Percentiles rank a stretch among this genome's conserved stretches.
phyloP scores from a whole-genome alignment of 805 yeast species.

The Candida gorgasii region DNA sequence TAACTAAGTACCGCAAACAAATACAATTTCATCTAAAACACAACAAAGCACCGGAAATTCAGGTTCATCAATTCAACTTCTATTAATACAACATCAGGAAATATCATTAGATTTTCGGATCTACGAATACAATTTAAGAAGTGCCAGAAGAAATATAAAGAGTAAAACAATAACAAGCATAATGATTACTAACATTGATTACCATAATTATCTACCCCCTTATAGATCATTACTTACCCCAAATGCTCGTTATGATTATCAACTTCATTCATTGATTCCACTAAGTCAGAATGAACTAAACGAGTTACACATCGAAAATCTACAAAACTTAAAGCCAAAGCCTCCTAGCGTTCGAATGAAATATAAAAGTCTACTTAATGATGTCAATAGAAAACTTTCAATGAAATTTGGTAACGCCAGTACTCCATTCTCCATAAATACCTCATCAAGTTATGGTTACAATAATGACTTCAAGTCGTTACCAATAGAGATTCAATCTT shows the following conservation, averaged over 20 bases:
- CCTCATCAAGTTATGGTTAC: background rate
- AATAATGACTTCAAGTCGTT: slow-evolving; percentile 23
- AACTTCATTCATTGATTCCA: slow-evolving; percentile 44
- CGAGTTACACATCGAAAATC: slow-evolving; percentile 6
- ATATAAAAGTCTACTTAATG: slow-evolving; percentile 49
- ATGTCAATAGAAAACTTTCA: slow-evolving; percentile 45
- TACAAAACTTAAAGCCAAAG: slow-evolving; percentile 2
- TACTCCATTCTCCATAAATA: background rate
- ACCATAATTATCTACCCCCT: slow-evolving; percentile 45
- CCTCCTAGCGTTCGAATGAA: slow-evolving; percentile 40
- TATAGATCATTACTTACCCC: slow-evolving; percentile 55
- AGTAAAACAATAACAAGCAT: too few species aligned
- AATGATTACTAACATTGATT: slow-evolving; percentile 17
- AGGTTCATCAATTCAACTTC: too few species aligned
- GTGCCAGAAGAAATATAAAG: background rate
- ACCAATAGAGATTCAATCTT: slow-evolving; percentile 45
- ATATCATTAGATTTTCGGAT: too few species aligned
- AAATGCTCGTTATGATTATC: slow-evolving; percentile 50
- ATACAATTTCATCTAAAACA: too few species aligned
- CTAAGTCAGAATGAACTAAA: slow-evolving; percentile 35
- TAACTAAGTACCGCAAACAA: too few species aligned
- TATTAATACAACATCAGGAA: too few species aligned
- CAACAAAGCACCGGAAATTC: too few species aligned
- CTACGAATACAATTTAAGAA: background rate
- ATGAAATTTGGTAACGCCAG: slow-evolving; percentile 22